Percentiles rank a stretch among this genome's conserved stretches.
Conservation (phyloP, 495 filamentous ascomycete genomes). For the Cercophora scortea region DNA sequence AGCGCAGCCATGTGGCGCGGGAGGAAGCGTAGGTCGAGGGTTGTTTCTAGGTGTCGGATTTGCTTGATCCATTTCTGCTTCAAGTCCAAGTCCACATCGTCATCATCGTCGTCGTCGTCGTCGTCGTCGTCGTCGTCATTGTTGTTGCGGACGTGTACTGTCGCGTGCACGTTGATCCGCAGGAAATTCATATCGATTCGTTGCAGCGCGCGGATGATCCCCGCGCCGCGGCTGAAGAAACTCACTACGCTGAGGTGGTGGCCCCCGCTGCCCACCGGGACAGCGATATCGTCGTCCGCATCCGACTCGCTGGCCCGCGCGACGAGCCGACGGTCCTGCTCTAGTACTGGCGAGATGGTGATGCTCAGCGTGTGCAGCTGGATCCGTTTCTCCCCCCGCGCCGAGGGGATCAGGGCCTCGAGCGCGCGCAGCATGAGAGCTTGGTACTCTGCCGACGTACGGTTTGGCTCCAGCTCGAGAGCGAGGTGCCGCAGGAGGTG, state of each 20-base stretch:
- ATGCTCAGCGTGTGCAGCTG: slow-evolving; percentile 27
- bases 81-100: not conserved
- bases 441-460: slow-evolving; percentile 15
- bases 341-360: slow-evolving; percentile 7
- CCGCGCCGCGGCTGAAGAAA: slow-evolving; percentile 11
- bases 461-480: slow-evolving; percentile 28
- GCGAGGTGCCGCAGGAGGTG: slow-evolving; percentile 29
- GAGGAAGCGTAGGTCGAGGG: slow-evolving; percentile 18
- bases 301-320: not conserved
- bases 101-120: not conserved
- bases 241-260: slow-evolving; percentile 11
- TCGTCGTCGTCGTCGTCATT: slow-evolving; percentile 1
- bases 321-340: not conserved
- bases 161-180: slow-evolving; percentile 16
- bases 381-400: not conserved
- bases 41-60: slow-evolving; percentile 18
- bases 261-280: not conserved
- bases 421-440: slow-evolving; percentile 14
- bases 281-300: not conserved
- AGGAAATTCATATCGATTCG: slow-evolving; percentile 15
- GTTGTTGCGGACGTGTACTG: not conserved
- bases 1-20: slow-evolving; percentile 4
- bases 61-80: not conserved
- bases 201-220: slow-evolving; percentile 9
- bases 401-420: not conserved